A percentile compares a stretch with the other conserved stretches of the same genome.
These are phyloP conservation scores for Penicillium rolfsii DNA, from an alignment of 2,329 filamentous ascomycete genomes.

Conservation along the genomic window DNA sequence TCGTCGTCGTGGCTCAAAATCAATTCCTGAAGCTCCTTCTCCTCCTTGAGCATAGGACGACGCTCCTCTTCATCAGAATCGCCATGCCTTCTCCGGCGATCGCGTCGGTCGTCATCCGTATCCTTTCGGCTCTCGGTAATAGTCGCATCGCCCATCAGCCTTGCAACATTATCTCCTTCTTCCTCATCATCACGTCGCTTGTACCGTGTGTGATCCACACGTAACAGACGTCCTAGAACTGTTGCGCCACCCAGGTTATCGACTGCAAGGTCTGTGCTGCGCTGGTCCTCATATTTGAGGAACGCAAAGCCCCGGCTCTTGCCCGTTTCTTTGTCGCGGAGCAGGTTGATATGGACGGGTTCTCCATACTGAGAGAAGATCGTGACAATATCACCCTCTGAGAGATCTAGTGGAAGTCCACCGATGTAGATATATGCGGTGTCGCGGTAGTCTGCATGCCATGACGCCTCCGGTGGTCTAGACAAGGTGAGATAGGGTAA, in stretches of 20 bases:
- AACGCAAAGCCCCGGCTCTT: conserved; percentile 95
- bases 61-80: conserved; percentile 55
- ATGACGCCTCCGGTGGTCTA: conserved; percentile 83
- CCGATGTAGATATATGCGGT: conserved; percentile 97
- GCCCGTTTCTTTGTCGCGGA: conserved; percentile 92
- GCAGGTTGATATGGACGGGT: conserved; percentile 88
- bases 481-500: conserved; percentile 18
- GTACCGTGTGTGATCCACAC: conserved; percentile 92
- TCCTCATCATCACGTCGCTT: conserved; percentile 76
- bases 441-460: conserved; percentile 97
- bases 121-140: conserved; percentile 29
- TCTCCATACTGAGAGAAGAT: conserved; percentile 98
- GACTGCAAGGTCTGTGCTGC: conserved; percentile 92
- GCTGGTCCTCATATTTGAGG: conserved; percentile 97
- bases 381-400: conserved; percentile 92
- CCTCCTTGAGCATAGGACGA: conserved; percentile 74
- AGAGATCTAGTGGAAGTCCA: conserved; percentile 86
- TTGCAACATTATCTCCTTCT: conserved; percentile 54
- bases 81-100: conserved; percentile 37
- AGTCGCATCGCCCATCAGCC: conserved; percentile 52
- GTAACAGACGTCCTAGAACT: conserved; percentile 76
- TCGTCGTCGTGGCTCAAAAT: conserved; percentile 86
- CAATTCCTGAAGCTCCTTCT: conserved; percentile 74
- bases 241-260: conserved; percentile 91
- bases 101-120: conserved; percentile 44